Conservation (phyloP, 805 yeast species). For the Barnettozyma sp. region DNA sequence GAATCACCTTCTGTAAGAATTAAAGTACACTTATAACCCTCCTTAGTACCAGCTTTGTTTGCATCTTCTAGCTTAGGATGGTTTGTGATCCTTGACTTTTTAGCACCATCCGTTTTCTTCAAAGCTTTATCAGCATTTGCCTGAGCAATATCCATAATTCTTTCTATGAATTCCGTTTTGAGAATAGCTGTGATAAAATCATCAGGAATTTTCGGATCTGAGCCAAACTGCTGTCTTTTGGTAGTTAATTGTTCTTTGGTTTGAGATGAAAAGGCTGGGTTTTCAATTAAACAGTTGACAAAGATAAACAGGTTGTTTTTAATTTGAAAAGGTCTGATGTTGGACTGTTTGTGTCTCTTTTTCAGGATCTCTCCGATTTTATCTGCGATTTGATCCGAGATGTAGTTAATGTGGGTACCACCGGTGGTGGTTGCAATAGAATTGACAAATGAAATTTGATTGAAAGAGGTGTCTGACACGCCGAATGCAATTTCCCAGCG, state of each 20-base stretch:
- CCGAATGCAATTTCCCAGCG: conserved; percentile 97
- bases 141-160: conserved; percentile 74
- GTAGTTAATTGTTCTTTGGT: conserved; percentile 95
- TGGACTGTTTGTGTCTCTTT: conserved; percentile 57
- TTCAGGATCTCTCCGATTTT: conserved; percentile 69
- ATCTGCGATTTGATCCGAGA: conserved; percentile 76
- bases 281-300: conserved; percentile 86
- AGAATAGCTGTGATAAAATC: conserved; percentile 65
- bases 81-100: conserved; percentile 79
- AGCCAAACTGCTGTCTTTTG: conserved; percentile 82
- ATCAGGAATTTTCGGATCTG: conserved; percentile 71
- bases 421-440: conserved; percentile 97
- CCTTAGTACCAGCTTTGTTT: conserved; percentile 90
- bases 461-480: conserved; percentile 81
- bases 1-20: conserved; percentile 97
- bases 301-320: conserved; percentile 86
- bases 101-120: conserved; percentile 82
- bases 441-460: conserved; percentile 94
- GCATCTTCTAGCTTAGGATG: conserved; percentile 92
- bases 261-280: conserved; percentile 96
- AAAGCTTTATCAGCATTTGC: conserved; percentile 83
- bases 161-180: conserved; percentile 64
- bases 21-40: conserved; percentile 86
- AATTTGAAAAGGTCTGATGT: conserved; percentile 82
- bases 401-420: conserved; percentile 88